Conservation (phyloP, 2,329 filamentous ascomycete genomes). For the Verruconis gallopava region DNA sequence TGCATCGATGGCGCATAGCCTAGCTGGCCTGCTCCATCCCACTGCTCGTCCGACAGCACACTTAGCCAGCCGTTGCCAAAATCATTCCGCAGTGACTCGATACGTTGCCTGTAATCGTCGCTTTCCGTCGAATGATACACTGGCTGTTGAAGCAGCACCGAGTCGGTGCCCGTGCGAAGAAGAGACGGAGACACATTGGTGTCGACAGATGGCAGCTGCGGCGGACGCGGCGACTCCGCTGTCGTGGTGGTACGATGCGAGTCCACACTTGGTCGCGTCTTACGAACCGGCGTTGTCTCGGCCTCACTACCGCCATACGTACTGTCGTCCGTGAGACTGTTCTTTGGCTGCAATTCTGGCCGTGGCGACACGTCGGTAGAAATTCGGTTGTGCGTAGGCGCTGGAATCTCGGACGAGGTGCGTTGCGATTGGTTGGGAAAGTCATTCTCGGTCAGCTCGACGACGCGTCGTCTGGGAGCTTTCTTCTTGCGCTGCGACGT, state of each 20-base stretch:
- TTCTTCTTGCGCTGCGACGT: constrained; percentile 38
- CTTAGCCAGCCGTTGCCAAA: constrained; percentile 81
- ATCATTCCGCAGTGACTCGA: constrained; percentile 73
- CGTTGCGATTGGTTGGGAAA: constrained; percentile 18
- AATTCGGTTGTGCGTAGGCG: constrained; percentile 13
- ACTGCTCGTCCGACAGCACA: constrained; percentile 65
- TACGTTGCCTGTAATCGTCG: constrained; percentile 64
- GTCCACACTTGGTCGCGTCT: background rate
- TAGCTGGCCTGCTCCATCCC: constrained; percentile 22
- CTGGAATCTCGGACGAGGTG: constrained; percentile 19
- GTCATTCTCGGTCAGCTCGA: constrained; percentile 41
- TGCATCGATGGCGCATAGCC: constrained; percentile 1
- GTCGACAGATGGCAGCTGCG: background rate
- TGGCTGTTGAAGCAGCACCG: background rate
- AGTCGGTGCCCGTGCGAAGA: constrained; percentile 4
- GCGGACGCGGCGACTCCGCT: background rate
- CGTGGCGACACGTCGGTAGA: background rate
- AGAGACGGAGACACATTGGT: constrained; percentile 3
- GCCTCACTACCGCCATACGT: constrained; percentile 19
- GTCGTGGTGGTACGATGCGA: constrained; percentile 2
- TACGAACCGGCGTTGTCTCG: constrained; percentile 14
- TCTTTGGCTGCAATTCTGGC: background rate
- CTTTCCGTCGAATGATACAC: constrained; percentile 4
- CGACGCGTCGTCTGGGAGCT: constrained; percentile 41
- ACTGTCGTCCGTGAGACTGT: constrained; percentile 11